Evolutionary conservation across 2,329 filamentous ascomycete genomes (phyloP).

Genomic region (Diaporthe velutina): DNA sequence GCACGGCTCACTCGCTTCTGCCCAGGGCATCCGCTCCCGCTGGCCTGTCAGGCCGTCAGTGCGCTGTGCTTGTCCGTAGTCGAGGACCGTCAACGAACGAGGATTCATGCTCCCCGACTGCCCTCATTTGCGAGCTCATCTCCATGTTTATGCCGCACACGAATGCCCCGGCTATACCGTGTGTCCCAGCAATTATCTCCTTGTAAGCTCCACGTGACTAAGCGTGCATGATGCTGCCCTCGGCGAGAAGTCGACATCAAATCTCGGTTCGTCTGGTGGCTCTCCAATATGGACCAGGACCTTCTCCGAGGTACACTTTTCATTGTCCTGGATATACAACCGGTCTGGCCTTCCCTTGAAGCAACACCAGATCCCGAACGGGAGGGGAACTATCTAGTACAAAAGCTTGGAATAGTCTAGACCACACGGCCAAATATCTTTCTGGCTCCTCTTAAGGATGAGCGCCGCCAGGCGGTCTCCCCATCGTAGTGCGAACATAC

Average conservation of each 20-base stretch:
- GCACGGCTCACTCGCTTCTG: constrained; percentile 6
- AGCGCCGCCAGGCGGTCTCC: background rate
- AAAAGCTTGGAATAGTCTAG: background rate
- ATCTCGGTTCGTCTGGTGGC: constrained; percentile 23
- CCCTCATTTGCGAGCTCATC: constrained; percentile 28
- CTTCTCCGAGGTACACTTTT: constrained; percentile 26
- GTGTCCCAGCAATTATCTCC: constrained; percentile 24
- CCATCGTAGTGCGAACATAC: background rate
- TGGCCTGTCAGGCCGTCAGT: constrained; percentile 10
- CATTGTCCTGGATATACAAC: constrained; percentile 7
- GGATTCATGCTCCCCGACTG: background rate
- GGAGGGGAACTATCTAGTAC: background rate
- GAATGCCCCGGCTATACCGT: constrained; percentile 19
- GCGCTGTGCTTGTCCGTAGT: background rate
- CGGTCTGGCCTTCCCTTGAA: background rate
- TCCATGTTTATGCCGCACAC: constrained; percentile 31
- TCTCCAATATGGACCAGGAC: constrained; percentile 19
- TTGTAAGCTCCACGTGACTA: constrained; percentile 22
- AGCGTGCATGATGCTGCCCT: constrained; percentile 13
- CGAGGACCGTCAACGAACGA: background rate
- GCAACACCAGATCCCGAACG: background rate
- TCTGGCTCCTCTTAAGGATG: background rate
- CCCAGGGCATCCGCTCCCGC: background rate
- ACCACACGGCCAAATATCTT: background rate
- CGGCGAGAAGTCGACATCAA: constrained; percentile 16